Base-by-base conservation (phyloP, 2,329 filamentous ascomycete species). In the Cladophialophora psammophila region DNA sequence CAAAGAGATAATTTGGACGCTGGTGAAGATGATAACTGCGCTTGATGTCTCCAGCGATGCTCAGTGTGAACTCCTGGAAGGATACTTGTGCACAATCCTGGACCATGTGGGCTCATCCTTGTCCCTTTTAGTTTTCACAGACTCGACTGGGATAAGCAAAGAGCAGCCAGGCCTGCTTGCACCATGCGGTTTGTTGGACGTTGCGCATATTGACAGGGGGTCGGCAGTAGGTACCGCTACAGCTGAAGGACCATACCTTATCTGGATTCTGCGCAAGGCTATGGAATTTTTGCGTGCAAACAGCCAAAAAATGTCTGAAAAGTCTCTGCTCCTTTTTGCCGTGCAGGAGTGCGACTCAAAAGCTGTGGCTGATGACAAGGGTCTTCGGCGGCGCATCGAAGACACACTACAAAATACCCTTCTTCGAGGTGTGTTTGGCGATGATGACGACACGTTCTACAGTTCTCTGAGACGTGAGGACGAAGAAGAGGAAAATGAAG, bases 361-460 rank as follows among this genome's bases (percentile, higher is more conserved):
- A 13, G 53, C 52, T n/a, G 15, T 38, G 5, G 13, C 34, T 18
- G 54, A 13, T 12, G 34, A 34, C 32, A 34, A 45, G 13, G 18
- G 50, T 35, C 48, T 69, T n/a, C 60, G 54, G 31, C 38, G 42
- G 15, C 31, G n/a, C n/a, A 60, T 69, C 40, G 65, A 76, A 62
- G 66, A 70, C 36, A 75, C 71, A 12, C 66, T 82, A 18, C 80
- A 82, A 67, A 77, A 75, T 55, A 81, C 79, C 15, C 75, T 83
- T 9, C 72, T 82, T 32, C 77, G 77, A 53, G 78, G 79, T 7
- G 74, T 81, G 0, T 82, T 81, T 65, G 80, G 79, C 8, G 59
- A 74, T 36, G 74, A 78, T 48, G 76, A 79, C 32, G 65, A 69
- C 1, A 60, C 71, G 4, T 79, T 79, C 63, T 67, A 69, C n/a